Base-by-base conservation (phyloP, 2,329 filamentous ascomycete genomes). In the Aschersonia sp. region DNA sequence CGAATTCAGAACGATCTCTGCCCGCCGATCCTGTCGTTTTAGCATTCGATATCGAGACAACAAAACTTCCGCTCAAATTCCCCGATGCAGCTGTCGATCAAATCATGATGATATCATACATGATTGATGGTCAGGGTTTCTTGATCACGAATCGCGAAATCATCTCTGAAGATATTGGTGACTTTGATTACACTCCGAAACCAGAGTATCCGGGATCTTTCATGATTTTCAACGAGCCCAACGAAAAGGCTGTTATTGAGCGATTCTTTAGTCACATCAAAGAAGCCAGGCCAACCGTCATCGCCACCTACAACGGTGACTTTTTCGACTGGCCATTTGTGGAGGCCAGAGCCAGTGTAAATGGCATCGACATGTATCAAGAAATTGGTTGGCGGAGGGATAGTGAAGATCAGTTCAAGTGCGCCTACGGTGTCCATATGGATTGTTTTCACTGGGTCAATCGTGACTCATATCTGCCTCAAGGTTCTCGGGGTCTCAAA, bases 251-350 rank as follows among this genome's bases (percentile, higher is more conserved):
- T 1, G 62, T 94, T 2, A 72, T 98, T 29, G 91, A 97, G 60
- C 76, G 92, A 12, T 98, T 98, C 67, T 97, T 98, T 59, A 73
- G 86, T 41, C 92, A 96, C 63, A 85, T 98, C 65, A 97, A 98
- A 59, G 88, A 95, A 63, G 88, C 89, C 1, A 80, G 85, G 51
- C 92, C 92, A 1, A 97, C 89, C 0, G 91, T 98, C 49, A 98
- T 98, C 63, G 91, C 94, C 38, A 98, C 92, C n/a, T 98, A 98
- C 75, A 98, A 98, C 87, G 92, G 92, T 70, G 92, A 98, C 71
- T 98, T 98, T 64, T 98, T 98, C 81, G 92, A 98, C 82, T 98
- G 92, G 92, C 91, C 92, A 0, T 98, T 94, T 61, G 89, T 98
- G 30, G 92, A 98, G 69, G 81, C 92, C 43, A 77, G 92, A 68